Conservation (phyloP, 345 rosid genomes). For the Hypericum perforatum region DNA sequence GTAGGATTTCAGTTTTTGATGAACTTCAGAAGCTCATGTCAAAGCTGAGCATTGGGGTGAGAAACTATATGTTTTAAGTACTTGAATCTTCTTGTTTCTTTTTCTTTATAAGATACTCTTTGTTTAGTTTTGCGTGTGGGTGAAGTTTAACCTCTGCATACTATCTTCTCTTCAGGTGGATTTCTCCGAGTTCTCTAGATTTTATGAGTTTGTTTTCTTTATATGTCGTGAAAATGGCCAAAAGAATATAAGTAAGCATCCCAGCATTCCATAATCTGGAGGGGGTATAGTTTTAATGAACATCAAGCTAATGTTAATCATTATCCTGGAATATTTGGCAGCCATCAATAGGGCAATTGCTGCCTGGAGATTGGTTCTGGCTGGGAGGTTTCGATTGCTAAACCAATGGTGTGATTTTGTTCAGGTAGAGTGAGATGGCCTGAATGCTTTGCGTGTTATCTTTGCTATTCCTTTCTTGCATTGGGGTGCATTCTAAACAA, state of each 20-base stretch:
- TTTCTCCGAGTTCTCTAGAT: slow-evolving; percentile 58
- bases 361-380: slow-evolving; percentile 80
- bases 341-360: slow-evolving; percentile 78
- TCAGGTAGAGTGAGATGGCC: slow-evolving; percentile 39
- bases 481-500: no score
- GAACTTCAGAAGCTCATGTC: slow-evolving; percentile 75
- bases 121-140: not conserved
- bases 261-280: not conserved
- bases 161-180: slow-evolving; percentile 36
- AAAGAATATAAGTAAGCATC: slow-evolving; percentile 79
- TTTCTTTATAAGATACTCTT: not conserved
- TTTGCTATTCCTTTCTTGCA: no score
- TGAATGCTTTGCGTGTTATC: not conserved
- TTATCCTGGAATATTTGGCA: slow-evolving; percentile 22
- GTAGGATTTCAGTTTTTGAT: slow-evolving; percentile 54
- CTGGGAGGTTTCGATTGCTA: slow-evolving; percentile 87
- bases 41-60: slow-evolving; percentile 53
- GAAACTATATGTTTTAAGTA: slow-evolving; percentile 15
- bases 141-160: slow-evolving; percentile 2
- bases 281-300: not conserved
- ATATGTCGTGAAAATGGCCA: slow-evolving; percentile 92
- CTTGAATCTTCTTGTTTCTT: not conserved
- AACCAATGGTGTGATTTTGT: slow-evolving; percentile 89
- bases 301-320: not conserved
- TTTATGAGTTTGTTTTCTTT: slow-evolving; percentile 94